Evolutionary conservation across 495 filamentous ascomycete genomes (phyloP), one percentile per base, ranked within the genome.

Genomic region (Lasiosphaeriaceae sp.): DNA sequence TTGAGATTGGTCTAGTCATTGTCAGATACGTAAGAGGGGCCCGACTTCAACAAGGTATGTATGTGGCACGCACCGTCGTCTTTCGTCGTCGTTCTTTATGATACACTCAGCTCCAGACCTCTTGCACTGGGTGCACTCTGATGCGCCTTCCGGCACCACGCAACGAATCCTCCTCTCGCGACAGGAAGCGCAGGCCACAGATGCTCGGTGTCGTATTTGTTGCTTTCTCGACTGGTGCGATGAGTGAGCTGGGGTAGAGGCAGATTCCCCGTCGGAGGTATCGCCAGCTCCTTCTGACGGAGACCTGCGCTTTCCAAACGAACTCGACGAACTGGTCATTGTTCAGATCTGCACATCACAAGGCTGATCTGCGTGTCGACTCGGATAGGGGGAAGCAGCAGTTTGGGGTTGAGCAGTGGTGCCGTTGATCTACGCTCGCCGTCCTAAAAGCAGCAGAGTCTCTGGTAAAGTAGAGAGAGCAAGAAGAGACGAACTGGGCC

Each of bases 1-100:
- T 72, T 7, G 80, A 83, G 23, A 83, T 80, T 2, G 80, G 80
- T 45, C 77, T 80, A 45, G 23, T 50, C 20, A n/a, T 3, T 31
- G 52, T 63, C 50, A 56, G 56, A 56, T 1, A n/a, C 14, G 1
- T 5, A 20, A 29, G 24, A 12, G 9, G 14, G 20, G 3, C n/a
- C 11, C 35, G n/a, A 6, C 8, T 4, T 31, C 9, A 9, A 9
- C 26, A 31, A 45, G 14, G 44, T 21, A 9, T 16, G 34, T n/a
- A 22, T 24, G 11, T 14, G 26, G 17, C 31, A 65, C 69, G 44
- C 57, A 77, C 78, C 77, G 66, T 58, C 79, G 61, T 43, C 80
- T 65, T 62, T 83, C 78, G 60, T 83, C 80, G 60, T 83, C 80
- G 61, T 81, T 81, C 61, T 77, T 80, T 59, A 83, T 83, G 34